Conservation (phyloP, 1,139 yeast genomes). For the Candida gigantensis region DNA sequence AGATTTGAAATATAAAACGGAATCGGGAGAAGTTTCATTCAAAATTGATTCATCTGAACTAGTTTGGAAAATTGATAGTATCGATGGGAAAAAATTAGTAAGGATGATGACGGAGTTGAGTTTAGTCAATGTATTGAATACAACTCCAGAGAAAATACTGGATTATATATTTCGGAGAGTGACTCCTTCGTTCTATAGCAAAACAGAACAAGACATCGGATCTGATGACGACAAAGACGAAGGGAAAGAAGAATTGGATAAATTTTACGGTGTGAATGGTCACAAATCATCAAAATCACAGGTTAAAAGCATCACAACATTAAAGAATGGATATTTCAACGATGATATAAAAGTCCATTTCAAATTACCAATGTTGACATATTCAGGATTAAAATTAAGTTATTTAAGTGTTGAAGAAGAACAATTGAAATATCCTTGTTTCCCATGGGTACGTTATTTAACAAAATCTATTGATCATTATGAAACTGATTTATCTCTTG, state of each 20-base stretch:
- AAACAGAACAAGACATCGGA: no score
- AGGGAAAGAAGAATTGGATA: constrained; percentile 34
- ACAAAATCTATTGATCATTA: constrained; percentile 25
- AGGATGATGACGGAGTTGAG: constrained; percentile 48
- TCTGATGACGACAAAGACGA: constrained; percentile 14
- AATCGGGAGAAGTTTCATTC: constrained; percentile 42
- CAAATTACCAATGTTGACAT: constrained; percentile 44
- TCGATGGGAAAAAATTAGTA: constrained; percentile 50
- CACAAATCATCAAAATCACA: constrained; percentile 20
- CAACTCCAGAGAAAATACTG: constrained; percentile 14
- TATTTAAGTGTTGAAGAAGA: constrained; percentile 46
- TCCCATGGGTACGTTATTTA: constrained; percentile 50
- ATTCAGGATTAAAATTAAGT: constrained; percentile 43
- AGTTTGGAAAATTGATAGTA: constrained; percentile 59
- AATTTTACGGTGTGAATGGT: constrained; percentile 46
- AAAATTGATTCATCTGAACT: constrained; percentile 51
- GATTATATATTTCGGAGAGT: constrained; percentile 7
- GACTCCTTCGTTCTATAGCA: not conserved
- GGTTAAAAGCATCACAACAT: constrained; percentile 20
- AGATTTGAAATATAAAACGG: constrained; percentile 41
- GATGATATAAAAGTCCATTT: constrained; percentile 35
- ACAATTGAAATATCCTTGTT: constrained; percentile 44
- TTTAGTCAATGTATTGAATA: constrained; percentile 15
- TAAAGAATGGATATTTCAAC: constrained; percentile 15
- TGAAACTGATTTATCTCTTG: not conserved